Percentiles rank a stretch among this genome's conserved stretches.
phyloP scores from a whole-genome alignment of 2,329 filamentous ascomycete genomes.

The Diaporthe sp. region DNA sequence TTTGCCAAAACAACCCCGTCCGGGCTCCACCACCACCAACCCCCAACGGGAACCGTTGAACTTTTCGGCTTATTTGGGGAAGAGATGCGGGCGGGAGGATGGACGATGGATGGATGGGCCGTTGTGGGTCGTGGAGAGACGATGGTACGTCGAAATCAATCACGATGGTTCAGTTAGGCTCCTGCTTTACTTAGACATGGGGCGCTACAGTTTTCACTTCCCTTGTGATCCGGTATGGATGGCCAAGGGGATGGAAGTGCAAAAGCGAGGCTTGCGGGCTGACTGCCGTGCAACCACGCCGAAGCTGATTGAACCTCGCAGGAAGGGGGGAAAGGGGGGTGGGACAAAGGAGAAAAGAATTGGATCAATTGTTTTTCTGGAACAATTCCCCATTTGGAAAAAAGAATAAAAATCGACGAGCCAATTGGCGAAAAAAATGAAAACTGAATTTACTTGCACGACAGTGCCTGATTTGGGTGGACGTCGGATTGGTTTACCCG shows the following conservation, averaged over 20 bases:
- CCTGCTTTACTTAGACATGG: slow-evolving; percentile 12
- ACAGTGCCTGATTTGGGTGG: neutral
- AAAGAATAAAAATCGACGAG: neutral
- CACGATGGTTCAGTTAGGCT: slow-evolving; percentile 5
- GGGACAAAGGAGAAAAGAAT: neutral
- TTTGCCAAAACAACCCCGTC: too few species aligned
- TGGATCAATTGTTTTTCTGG: slow-evolving; percentile 21
- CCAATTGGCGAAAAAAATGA: neutral
- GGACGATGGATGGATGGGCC: slow-evolving; percentile 9
- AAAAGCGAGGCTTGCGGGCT: slow-evolving; percentile 14
- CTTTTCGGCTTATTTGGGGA: slow-evolving; percentile 1
- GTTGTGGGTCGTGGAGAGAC: slow-evolving; percentile 18
- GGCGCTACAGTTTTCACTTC: neutral
- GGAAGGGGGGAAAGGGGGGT: neutral
- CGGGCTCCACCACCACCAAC: neutral
- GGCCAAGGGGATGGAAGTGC: neutral
- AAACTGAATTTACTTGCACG: neutral
- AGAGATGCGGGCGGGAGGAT: slow-evolving; percentile 7
- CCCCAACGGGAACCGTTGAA: slow-evolving; percentile 14
- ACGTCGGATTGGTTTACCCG: slow-evolving; percentile 1
- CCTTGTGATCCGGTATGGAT: neutral
- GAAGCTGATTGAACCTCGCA: neutral
- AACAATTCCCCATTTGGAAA: slow-evolving; percentile 32
- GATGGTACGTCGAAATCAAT: slow-evolving; percentile 10
- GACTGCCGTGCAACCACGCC: slow-evolving; percentile 14